Evolutionary conservation across 371 early-diverging fungal genomes (phyloP).

Genomic region (Blastocladiella emersonii): DNA sequence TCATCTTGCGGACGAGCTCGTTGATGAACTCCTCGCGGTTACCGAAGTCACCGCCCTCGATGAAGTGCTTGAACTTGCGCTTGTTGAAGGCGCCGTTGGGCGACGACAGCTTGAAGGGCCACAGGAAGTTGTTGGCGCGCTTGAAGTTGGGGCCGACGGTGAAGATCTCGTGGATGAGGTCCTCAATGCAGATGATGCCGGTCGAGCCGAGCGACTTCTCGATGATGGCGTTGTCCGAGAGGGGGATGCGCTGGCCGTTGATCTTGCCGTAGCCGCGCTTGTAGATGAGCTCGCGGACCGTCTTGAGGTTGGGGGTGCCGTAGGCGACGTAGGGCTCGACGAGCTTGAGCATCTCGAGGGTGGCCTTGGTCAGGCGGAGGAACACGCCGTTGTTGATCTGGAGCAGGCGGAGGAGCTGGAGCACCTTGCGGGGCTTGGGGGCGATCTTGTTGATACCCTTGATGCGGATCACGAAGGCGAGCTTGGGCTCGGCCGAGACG

Average conservation of each 20-base stretch:
- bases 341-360: conserved; percentile 95
- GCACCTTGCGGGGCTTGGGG: conserved; percentile 98
- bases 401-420: conserved; percentile 96
- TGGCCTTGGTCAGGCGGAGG: conserved; percentile 96
- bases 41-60: conserved; percentile 96
- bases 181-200: conserved; percentile 97
- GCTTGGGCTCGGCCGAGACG: conserved; percentile 92
- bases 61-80: conserved; percentile 93
- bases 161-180: conserved; percentile 97
- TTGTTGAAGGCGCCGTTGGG: conserved; percentile 93
- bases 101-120: conserved; percentile 98
- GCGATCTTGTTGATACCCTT: conserved; percentile 94
- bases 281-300: conserved; percentile 98
- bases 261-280: conserved; percentile 99
- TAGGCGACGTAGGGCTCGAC: conserved; percentile 94
- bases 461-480: conserved; percentile 88
- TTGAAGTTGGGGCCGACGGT: conserved; percentile 97
- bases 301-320: conserved; percentile 92
- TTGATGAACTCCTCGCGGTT: conserved; percentile 94
- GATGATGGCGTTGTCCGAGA: conserved; percentile 92
- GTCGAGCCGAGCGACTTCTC: conserved; percentile 89
- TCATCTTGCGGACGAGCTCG: conserved; percentile 90
- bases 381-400: conserved; percentile 99
- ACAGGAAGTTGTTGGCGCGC: conserved; percentile 96
- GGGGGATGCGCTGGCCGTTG: conserved; percentile 89